Evolutionary conservation across 1,139 yeast species (phyloP).

Genomic region (Blastobotrys serpentis): DNA sequence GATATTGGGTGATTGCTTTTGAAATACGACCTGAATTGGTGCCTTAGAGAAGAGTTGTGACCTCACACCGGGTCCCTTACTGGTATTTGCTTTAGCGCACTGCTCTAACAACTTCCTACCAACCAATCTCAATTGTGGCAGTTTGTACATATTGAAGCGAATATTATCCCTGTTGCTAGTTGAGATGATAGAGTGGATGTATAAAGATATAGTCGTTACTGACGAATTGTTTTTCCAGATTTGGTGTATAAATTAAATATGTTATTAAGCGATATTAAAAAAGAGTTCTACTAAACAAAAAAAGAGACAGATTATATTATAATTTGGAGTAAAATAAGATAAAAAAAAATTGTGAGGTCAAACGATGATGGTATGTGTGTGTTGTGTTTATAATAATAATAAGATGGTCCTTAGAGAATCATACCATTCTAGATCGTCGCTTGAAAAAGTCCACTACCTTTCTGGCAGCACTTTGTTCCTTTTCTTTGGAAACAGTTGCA

Average conservation of each 20-base stretch:
- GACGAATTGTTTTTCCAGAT: too few species aligned
- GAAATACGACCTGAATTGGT: too few species aligned
- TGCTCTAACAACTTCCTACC: too few species aligned
- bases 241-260: conserved; percentile 3
- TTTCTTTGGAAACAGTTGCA: conserved; percentile 8
- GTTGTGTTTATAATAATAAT: background rate
- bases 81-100: too few species aligned
- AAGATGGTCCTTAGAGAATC: conserved; percentile 8
- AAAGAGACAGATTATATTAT: conserved; percentile 1
- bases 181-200: background rate
- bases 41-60: too few species aligned
- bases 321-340: background rate
- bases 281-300: conserved; percentile 7
- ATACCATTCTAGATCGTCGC: conserved; percentile 48
- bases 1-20: too few species aligned
- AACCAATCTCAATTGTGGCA: too few species aligned
- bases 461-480: conserved; percentile 30
- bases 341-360: background rate
- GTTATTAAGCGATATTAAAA: conserved; percentile 4
- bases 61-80: too few species aligned
- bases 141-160: too few species aligned
- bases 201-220: too few species aligned
- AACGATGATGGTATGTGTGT: background rate
- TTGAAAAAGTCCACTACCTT: conserved; percentile 40
- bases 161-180: too few species aligned